Evolutionary conservation across 768 basidiomycete species (phyloP).

Genomic region (Russula lepida): DNA sequence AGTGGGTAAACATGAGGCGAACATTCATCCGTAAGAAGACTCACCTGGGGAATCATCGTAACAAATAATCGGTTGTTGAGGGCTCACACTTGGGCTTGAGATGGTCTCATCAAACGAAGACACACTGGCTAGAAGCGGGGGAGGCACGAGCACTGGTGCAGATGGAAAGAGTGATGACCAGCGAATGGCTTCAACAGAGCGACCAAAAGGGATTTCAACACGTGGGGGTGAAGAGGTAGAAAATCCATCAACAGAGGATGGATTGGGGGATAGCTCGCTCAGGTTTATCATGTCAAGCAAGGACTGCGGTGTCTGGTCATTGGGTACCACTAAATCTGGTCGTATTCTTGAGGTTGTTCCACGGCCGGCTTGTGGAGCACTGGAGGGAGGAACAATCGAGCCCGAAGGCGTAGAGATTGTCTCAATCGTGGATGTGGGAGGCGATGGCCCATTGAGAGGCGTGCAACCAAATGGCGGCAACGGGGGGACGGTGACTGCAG

Average conservation of each 20-base stretch:
- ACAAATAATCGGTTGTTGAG: slow-evolving; percentile 5
- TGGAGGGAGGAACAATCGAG: background rate
- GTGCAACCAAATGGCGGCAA: background rate
- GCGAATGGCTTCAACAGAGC: background rate
- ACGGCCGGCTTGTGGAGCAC: background rate
- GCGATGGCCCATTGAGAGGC: background rate
- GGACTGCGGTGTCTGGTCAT: background rate
- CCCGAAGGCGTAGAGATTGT: slow-evolving; percentile 2
- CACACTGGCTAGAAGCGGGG: background rate
- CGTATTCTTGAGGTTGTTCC: background rate
- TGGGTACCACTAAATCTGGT: background rate
- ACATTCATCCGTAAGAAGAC: background rate
- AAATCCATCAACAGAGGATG: background rate
- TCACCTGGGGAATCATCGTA: slow-evolving; percentile 1
- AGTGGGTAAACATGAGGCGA: background rate
- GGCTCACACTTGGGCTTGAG: slow-evolving; percentile 1
- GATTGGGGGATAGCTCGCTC: background rate
- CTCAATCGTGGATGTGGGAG: slow-evolving; percentile 1
- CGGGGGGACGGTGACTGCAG: background rate
- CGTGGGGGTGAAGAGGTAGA: background rate
- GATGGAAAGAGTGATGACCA: slow-evolving; percentile 14
- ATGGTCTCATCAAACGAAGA: background rate
- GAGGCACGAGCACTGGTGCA: background rate
- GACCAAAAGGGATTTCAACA: background rate
- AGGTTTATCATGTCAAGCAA: background rate